Base-by-base conservation (phyloP, 768 basidiomycete genomes). In the Suillus paluster region DNA sequence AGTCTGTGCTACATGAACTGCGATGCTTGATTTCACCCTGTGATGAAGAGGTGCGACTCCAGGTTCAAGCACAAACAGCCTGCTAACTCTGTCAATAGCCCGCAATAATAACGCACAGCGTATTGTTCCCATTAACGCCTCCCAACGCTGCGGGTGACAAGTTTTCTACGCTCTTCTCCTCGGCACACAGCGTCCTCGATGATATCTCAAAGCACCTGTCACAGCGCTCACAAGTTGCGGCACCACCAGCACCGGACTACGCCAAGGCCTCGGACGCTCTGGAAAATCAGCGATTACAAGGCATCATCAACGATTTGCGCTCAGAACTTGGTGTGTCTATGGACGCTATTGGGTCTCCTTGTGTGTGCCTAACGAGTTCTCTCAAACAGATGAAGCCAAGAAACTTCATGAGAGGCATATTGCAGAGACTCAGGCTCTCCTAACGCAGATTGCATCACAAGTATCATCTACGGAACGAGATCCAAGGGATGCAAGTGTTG, bases 121-220 rank as follows among this genome's bases (percentile, higher is more conserved):
- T 73, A 33, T 41, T 89, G 36, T 88, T 89, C 71, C 85, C 86
- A 21, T 70, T 87, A 50, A 72, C 81, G 19, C 82, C 86, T 36
- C 73, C 81, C 4, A 76, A 83, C 58, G 79, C 79, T 36, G 81
- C 86, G 6, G 76, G 79, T 57, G 80, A 83, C 33, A 84, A 81
- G 62, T 67, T 90, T 38, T 67, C 76, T 14, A 72, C 75, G 11
- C 71, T 86, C 45, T 76, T 88, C 25, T 66, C 69, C 44, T 74
- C 77, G 5, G 69, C 86, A 12, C 81, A 81, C 50, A 71, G 73
- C 39, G 67, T 71, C 27, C 63, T 78, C 58, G 67, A 68, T 70
- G 74, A 45, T 70, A 71, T 64, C 48, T 81, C 54, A 5, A 67
- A 78, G 61, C 67, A 70, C 12, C 52, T 66, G 21, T 58, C 71